These are phyloP conservation scores for Hanseniaspora vineae DNA, from an alignment of 805 yeast species.

Conservation along the genomic window DNA sequence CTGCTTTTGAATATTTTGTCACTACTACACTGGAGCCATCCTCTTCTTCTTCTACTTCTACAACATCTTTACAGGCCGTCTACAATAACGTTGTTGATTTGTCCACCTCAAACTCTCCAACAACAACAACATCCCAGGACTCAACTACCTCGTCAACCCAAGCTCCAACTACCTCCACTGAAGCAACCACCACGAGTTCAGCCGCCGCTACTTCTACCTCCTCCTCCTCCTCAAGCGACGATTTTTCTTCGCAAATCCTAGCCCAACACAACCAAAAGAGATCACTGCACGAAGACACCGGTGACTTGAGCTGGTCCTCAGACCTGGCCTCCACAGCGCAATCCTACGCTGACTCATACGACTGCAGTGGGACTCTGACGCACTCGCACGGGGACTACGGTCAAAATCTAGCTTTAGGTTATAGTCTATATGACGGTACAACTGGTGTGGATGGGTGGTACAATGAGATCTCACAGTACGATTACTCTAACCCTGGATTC, in stretches of 20 bases:
- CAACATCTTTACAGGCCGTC: constrained; percentile 5
- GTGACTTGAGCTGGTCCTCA: constrained; percentile 39
- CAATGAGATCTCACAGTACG: constrained; percentile 45
- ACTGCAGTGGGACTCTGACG: constrained; percentile 39
- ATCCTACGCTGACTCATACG: constrained; percentile 40
- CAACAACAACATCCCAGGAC: neutral
- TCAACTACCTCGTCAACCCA: neutral
- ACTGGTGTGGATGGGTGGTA: constrained; percentile 67
- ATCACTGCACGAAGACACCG: constrained; percentile 32
- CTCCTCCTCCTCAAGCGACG: constrained; percentile 12
- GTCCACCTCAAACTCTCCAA: neutral
- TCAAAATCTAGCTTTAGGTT: constrained; percentile 73
- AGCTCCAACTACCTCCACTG: neutral
- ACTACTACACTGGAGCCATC: neutral
- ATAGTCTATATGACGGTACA: constrained; percentile 24
- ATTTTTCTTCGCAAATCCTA: constrained; percentile 29
- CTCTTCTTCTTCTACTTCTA: constrained; percentile 4
- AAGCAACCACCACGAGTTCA: neutral
- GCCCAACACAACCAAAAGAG: constrained; percentile 52
- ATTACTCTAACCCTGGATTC: constrained; percentile 37
- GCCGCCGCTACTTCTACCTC: constrained; percentile 10
- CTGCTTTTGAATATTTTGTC: neutral
- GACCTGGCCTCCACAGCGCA: constrained; percentile 42
- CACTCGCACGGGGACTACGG: constrained; percentile 71
- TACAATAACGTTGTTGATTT: constrained; percentile 8